Conservation (phyloP, 257 asterid species). For the Paulownia fortunei region DNA sequence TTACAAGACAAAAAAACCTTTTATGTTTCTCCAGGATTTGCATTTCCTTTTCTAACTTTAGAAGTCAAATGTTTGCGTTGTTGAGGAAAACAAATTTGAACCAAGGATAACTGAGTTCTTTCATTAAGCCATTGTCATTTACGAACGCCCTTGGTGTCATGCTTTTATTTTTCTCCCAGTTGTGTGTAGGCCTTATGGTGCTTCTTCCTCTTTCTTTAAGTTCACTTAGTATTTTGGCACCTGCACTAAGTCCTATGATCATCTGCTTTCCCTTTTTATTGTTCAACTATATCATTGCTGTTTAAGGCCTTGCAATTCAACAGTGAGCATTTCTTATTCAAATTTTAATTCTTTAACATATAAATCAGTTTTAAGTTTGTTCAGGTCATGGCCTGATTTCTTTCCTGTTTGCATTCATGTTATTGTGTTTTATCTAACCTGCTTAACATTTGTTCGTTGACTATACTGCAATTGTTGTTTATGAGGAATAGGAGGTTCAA, state of each 20-base stretch:
- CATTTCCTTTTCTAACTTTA: background rate
- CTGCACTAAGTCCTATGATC: too few relatives aligned
- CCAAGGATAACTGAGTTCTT: background rate
- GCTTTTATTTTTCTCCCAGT: background rate
- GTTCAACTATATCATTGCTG: too few relatives aligned
- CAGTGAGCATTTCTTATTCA: background rate
- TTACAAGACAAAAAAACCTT: background rate
- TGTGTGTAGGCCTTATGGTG: too few relatives aligned
- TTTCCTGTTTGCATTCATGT: background rate
- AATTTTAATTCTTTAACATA: background rate
- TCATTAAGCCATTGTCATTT: background rate
- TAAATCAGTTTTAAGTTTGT: background rate
- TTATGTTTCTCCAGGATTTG: background rate
- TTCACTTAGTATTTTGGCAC: too few relatives aligned
- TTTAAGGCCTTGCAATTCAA: background rate
- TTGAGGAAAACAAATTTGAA: background rate
- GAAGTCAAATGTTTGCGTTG: background rate
- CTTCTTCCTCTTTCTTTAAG: too few relatives aligned
- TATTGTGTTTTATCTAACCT: background rate
- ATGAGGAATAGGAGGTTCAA: conserved; percentile 9
- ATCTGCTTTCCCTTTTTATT: too few relatives aligned
- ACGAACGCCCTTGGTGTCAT: background rate
- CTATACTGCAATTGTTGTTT: background rate
- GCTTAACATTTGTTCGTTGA: background rate
- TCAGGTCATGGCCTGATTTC: background rate